phyloP scores from a whole-genome alignment of 2,329 filamentous ascomycete genomes.

The Fusarium siculi region DNA sequence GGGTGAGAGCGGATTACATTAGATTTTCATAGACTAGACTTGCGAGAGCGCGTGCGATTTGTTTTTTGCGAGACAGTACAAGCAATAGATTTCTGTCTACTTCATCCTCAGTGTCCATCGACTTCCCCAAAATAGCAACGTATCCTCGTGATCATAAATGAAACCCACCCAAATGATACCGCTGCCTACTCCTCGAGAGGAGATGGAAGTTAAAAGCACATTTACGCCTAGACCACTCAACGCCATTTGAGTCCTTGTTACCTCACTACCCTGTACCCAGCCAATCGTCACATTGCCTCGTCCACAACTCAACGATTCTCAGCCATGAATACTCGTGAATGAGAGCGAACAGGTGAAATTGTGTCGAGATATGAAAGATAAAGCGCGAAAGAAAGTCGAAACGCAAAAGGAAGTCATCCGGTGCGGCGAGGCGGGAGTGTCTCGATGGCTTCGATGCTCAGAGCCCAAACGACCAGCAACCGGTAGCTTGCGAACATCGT shows the following conservation, averaged over 20 bases:
- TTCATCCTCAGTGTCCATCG: neutral
- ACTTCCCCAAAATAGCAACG: neutral
- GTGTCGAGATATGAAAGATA: neutral
- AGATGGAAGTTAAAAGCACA: neutral
- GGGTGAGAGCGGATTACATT: constrained; percentile 55
- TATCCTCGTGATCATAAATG: neutral
- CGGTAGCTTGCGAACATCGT: neutral
- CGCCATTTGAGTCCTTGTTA: neutral
- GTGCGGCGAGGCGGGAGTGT: neutral
- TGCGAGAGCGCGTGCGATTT: constrained; percentile 8
- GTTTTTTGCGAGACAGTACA: constrained; percentile 8
- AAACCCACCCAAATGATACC: neutral
- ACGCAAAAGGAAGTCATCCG: neutral
- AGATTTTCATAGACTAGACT: constrained; percentile 7
- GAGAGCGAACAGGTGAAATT: neutral
- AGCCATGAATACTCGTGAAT: neutral
- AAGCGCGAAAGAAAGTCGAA: neutral
- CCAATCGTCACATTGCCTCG: too few relatives aligned
- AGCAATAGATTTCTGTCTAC: constrained; percentile 10
- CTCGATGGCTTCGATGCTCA: too few relatives aligned
- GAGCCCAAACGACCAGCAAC: neutral
- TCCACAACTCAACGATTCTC: neutral
- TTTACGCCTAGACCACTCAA: neutral
- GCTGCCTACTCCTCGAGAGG: too few relatives aligned
- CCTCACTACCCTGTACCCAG: neutral